phyloP scores from a whole-genome alignment of 1,284 basidiomycete genomes.

The Austroboletus novae-zelandiae region DNA sequence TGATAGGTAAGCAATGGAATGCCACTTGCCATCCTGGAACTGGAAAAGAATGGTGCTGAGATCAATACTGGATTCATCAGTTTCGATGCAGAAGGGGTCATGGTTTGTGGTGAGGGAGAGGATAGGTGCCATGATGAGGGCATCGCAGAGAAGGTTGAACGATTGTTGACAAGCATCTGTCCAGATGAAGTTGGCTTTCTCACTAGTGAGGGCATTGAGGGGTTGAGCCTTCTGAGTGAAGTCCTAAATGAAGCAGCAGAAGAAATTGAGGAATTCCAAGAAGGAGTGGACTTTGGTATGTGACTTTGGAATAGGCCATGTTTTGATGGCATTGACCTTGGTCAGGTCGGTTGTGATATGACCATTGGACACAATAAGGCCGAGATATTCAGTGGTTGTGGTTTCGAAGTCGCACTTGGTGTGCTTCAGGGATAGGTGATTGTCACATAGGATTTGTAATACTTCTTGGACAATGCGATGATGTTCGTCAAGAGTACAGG shows the following conservation, averaged over 20 bases:
- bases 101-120: background rate
- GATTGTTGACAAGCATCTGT: background rate
- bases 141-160: background rate
- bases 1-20: background rate
- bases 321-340: slow-evolving; percentile 8
- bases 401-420: background rate
- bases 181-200: background rate
- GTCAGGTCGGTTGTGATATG: too few relatives aligned
- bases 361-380: background rate
- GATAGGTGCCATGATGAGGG: background rate
- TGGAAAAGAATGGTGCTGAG: background rate
- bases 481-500: background rate
- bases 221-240: too few relatives aligned
- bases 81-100: background rate
- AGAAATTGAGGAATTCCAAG: background rate
- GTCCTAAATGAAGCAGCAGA: background rate
- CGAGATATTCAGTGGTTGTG: slow-evolving; percentile 2
- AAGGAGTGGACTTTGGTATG: background rate
- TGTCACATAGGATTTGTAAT: background rate
- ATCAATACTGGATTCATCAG: background rate
- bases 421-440: background rate
- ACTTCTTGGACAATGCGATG: background rate
- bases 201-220: background rate
- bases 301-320: background rate
- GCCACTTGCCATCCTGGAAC: background rate